Evolutionary conservation across 495 filamentous ascomycete species (phyloP).

Genomic region (Neurospora pannonica): DNA sequence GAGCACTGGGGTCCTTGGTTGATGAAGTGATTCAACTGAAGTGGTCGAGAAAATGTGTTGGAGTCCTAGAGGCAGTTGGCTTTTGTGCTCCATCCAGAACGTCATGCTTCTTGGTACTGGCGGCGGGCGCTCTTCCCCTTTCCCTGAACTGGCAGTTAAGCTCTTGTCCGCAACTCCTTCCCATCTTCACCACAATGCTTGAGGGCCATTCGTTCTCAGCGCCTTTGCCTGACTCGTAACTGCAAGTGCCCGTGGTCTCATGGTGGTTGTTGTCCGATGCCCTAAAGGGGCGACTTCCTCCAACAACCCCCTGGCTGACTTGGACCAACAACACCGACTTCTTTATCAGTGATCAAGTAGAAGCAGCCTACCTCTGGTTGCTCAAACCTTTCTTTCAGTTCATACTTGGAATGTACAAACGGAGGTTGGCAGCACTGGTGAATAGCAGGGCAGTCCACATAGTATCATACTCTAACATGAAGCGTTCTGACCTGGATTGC

Average conservation of each 20-base stretch:
- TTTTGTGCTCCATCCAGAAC: not conserved
- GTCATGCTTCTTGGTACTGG: not conserved
- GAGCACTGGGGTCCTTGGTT: conserved; percentile 1
- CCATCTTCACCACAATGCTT: not conserved
- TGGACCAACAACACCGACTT: not conserved
- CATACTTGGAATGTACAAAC: not conserved
- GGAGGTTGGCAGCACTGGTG: not conserved
- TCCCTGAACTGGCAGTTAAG: not conserved
- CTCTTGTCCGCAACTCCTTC: not conserved
- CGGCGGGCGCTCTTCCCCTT: not conserved
- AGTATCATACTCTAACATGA: not conserved
- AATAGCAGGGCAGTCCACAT: not conserved
- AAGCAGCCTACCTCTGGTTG: not conserved
- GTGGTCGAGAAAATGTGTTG: not conserved
- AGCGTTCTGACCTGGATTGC: not conserved
- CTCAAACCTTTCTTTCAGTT: not conserved
- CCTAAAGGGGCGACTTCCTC: not conserved
- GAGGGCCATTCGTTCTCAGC: not conserved
- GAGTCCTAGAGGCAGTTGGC: not conserved
- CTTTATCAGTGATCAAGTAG: not conserved
- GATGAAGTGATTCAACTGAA: not conserved
- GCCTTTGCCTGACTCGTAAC: not conserved
- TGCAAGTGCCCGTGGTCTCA: not conserved
- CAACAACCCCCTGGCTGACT: not conserved
- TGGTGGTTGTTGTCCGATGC: not conserved